phyloP scores from a whole-genome alignment of 1,284 basidiomycete genomes.

The Marasmius oreades region DNA sequence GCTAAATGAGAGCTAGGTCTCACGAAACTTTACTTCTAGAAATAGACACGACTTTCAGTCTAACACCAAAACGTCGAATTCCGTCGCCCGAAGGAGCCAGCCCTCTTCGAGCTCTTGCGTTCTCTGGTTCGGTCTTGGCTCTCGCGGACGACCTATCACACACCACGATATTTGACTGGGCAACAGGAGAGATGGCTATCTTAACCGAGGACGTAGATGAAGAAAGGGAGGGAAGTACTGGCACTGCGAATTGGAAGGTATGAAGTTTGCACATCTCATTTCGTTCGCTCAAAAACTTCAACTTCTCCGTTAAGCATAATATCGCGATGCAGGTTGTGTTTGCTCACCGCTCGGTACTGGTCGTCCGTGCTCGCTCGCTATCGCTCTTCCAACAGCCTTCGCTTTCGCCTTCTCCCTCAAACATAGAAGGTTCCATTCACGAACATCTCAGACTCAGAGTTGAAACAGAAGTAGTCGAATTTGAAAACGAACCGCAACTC shows the following conservation, averaged over 20 bases:
- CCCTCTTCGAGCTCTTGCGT: conserved; percentile 36
- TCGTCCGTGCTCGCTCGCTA: conserved; percentile 54
- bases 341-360: conserved; percentile 42
- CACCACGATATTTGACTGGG: conserved; percentile 54
- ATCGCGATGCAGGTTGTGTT: conserved; percentile 51
- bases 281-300: conserved; percentile 6
- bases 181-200: conserved; percentile 38
- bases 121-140: conserved; percentile 48
- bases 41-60: conserved; percentile 6
- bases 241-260: conserved; percentile 32
- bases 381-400: conserved; percentile 48
- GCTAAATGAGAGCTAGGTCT: not conserved
- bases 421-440: not conserved
- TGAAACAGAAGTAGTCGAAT: conserved; percentile 9
- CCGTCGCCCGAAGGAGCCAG: conserved; percentile 19
- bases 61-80: conserved; percentile 25
- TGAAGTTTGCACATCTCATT: conserved; percentile 10
- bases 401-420: conserved; percentile 21
- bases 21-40: not conserved
- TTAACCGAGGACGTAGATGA: conserved; percentile 36
- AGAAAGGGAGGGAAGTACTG: conserved; percentile 7
- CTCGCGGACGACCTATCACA: conserved; percentile 47
- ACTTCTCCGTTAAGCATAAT: conserved; percentile 30
- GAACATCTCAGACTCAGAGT: not conserved
- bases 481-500: conserved; percentile 6